A percentile compares a stretch with the other conserved stretches of the same genome.
phyloP scores from a whole-genome alignment of 1,284 basidiomycete species.

The Sanghuangporus weigelae region DNA sequence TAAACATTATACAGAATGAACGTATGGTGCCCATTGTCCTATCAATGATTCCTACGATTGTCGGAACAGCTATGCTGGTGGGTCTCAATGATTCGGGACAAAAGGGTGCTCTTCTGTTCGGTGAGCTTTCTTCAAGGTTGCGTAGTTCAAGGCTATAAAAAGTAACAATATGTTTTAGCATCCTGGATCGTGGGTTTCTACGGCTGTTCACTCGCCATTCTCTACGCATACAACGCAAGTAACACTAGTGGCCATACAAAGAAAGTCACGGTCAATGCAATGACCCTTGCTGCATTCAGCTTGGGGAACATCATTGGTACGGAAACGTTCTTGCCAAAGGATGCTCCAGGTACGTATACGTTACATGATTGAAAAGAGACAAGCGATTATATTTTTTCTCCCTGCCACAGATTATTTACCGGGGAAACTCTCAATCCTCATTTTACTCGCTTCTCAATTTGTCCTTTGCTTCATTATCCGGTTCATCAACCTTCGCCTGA shows the following conservation, averaged over 20 bases:
- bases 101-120: conserved; percentile 55
- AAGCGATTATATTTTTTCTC: not conserved
- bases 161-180: conserved; percentile 27
- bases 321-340: conserved; percentile 57
- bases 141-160: not conserved
- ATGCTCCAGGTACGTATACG: conserved; percentile 51
- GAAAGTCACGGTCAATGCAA: conserved; percentile 58
- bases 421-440: conserved; percentile 58
- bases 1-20: conserved; percentile 38
- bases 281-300: conserved; percentile 54
- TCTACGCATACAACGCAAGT: conserved; percentile 64
- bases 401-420: conserved; percentile 26
- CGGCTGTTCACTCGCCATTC: conserved; percentile 52
- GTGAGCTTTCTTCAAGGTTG: conserved; percentile 21
- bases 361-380: not conserved
- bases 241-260: conserved; percentile 67
- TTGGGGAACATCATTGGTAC: conserved; percentile 57
- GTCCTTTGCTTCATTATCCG: conserved; percentile 45
- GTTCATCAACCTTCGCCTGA: conserved; percentile 51
- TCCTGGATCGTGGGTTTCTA: conserved; percentile 55
- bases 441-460: conserved; percentile 50
- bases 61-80: conserved; percentile 55
- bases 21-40: conserved; percentile 62
- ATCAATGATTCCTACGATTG: conserved; percentile 56
- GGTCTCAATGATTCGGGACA: conserved; percentile 44